Evolutionary conservation across 192 early-diverging fungal genomes (phyloP).

Genomic region (Podila verticillata): DNA sequence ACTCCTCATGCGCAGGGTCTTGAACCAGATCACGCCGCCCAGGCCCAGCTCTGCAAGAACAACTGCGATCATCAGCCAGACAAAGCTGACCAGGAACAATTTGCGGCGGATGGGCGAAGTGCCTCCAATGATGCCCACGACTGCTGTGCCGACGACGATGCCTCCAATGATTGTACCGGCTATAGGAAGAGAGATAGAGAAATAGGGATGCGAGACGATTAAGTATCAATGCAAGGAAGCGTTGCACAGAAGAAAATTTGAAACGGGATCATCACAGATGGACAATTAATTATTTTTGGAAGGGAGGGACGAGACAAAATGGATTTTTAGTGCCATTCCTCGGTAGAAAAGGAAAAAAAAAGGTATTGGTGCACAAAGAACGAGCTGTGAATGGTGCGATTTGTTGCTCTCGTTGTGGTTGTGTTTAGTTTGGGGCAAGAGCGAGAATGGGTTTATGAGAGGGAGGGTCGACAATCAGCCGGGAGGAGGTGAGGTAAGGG

Average conservation of each 20-base stretch:
- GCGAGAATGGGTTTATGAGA: too few relatives aligned
- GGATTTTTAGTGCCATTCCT: too few relatives aligned
- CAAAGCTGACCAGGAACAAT: slow-evolving; percentile 13
- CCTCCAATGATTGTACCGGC: slow-evolving; percentile 34
- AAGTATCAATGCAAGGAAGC: neutral
- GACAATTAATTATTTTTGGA: too few relatives aligned
- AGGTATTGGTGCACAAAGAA: too few relatives aligned
- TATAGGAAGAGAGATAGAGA: neutral
- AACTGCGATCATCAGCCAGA: slow-evolving; percentile 18
- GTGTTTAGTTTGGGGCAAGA: too few relatives aligned
- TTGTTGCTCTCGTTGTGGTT: too few relatives aligned
- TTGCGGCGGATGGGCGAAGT: slow-evolving; percentile 21
- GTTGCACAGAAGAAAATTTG: neutral
- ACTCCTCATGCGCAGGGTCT: slow-evolving; percentile 46
- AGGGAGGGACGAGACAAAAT: too few relatives aligned
- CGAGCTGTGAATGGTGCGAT: too few relatives aligned
- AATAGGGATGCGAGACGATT: neutral
- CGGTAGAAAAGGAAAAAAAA: too few relatives aligned
- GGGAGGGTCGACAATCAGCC: too few relatives aligned
- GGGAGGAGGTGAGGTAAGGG: neutral
- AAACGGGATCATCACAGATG: too few relatives aligned
- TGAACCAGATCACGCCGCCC: slow-evolving; percentile 55
- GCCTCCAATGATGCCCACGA: slow-evolving; percentile 25
- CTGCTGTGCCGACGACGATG: slow-evolving; percentile 23
- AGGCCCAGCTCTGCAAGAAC: slow-evolving; percentile 34